Evolutionary conservation across 495 filamentous ascomycete species (phyloP).

Genomic region (Xylaria cubensis): DNA sequence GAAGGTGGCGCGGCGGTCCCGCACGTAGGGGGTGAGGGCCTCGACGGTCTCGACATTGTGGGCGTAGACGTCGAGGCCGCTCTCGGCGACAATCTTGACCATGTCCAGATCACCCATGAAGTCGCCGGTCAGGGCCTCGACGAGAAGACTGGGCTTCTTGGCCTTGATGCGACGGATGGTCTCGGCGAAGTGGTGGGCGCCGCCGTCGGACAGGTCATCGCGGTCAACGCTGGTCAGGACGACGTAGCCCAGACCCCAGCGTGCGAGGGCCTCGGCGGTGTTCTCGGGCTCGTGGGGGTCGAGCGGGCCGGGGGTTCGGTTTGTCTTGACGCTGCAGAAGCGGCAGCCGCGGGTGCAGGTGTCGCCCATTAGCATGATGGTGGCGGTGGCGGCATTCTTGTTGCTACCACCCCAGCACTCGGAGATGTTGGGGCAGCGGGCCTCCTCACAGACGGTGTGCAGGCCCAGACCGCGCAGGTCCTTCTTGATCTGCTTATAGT

Average conservation of each 20-base stretch:
- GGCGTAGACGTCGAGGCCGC: slow-evolving; percentile 93
- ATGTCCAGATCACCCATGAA: slow-evolving; percentile 82
- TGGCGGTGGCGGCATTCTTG: slow-evolving; percentile 91
- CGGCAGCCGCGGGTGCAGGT: slow-evolving; percentile 96
- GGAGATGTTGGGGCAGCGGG: slow-evolving; percentile 94
- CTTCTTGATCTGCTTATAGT: slow-evolving; percentile 91
- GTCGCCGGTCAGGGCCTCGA: slow-evolving; percentile 95
- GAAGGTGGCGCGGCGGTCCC: slow-evolving; percentile 90
- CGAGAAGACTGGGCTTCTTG: slow-evolving; percentile 82
- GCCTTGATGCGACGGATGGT: slow-evolving; percentile 93
- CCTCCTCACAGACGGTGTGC: slow-evolving; percentile 98
- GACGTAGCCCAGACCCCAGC: slow-evolving; percentile 96
- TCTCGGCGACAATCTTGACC: slow-evolving; percentile 80
- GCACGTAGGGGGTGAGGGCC: slow-evolving; percentile 83
- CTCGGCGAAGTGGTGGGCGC: slow-evolving; percentile 89
- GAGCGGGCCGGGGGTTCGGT: slow-evolving; percentile 75
- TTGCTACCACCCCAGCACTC: slow-evolving; percentile 95
- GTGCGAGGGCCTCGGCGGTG: slow-evolving; percentile 87
- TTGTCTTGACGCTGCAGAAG: slow-evolving; percentile 96
- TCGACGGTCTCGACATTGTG: slow-evolving; percentile 98
- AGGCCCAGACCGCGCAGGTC: slow-evolving; percentile 88
- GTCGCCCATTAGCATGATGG: slow-evolving; percentile 99
- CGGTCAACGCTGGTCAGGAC: slow-evolving; percentile 93
- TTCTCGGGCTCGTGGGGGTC: slow-evolving; percentile 97
- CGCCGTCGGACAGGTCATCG: slow-evolving; percentile 89